Conservation (phyloP, 2,329 filamentous ascomycete species). For the Cercospora zeina region DNA sequence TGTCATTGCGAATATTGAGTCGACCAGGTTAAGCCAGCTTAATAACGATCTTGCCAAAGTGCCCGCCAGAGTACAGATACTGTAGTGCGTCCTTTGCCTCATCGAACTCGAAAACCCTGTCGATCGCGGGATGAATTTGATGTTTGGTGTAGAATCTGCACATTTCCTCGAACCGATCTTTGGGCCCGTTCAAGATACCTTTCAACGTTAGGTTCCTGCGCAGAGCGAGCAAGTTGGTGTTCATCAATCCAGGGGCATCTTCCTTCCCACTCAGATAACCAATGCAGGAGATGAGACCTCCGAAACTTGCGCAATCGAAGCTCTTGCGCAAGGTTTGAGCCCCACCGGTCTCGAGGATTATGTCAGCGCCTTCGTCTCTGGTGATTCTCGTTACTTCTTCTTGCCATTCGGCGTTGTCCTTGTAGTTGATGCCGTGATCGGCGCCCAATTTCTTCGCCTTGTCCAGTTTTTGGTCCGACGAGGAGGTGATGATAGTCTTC, state of each 20-base stretch:
- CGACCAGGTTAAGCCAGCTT: conserved; percentile 29
- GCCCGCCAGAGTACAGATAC: conserved; percentile 41
- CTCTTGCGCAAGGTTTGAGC: conserved; percentile 51
- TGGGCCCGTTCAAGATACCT: conserved; percentile 60
- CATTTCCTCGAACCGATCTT: conserved; percentile 53
- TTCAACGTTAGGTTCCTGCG: conserved; percentile 56
- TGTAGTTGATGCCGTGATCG: conserved; percentile 63
- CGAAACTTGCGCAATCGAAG: conserved; percentile 48
- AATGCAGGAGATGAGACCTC: conserved; percentile 46
- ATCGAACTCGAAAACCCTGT: conserved; percentile 45
- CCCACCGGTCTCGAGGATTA: conserved; percentile 56
- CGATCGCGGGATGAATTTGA: conserved; percentile 46
- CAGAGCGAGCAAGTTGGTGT: conserved; percentile 60
- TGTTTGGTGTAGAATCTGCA: conserved; percentile 46
- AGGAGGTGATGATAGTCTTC: conserved; percentile 60
- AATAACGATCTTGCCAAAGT: conserved; percentile 44
- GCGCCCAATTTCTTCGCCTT: conserved; percentile 59
- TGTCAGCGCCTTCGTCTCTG: conserved; percentile 46
- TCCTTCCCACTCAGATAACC: conserved; percentile 55
- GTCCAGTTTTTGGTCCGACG: conserved; percentile 53
- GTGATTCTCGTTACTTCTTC: conserved; percentile 54
- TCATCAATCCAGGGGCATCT: conserved; percentile 57
- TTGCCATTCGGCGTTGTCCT: conserved; percentile 60
- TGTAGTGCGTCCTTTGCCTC: conserved; percentile 41
- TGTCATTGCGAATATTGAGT: neutral